These are phyloP conservation scores for Castanopsis chinensis DNA, from an alignment of 306 rosid species.

Conservation along the genomic window DNA sequence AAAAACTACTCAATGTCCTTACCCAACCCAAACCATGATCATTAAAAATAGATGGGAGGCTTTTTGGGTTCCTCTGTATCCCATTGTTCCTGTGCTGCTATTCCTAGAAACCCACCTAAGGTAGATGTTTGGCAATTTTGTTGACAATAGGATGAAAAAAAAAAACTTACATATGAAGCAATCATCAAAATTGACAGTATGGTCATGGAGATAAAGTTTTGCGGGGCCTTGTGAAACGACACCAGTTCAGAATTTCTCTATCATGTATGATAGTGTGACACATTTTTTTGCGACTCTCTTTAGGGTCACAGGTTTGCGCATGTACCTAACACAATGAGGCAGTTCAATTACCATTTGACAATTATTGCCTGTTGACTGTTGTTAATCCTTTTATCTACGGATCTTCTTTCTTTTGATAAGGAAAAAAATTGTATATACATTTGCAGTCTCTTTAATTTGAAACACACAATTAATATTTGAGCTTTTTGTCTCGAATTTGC, in stretches of 20 bases:
- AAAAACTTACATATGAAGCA: background rate
- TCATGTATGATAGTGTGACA: background rate
- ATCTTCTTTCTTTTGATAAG: background rate
- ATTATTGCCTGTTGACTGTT: background rate
- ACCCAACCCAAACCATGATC: no score
- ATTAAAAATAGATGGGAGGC: no score
- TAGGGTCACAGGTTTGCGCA: background rate
- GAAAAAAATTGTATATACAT: background rate
- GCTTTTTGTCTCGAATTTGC: background rate
- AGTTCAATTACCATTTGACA: background rate
- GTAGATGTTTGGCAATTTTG: no score
- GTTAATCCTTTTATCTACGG: background rate
- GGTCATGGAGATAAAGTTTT: background rate
- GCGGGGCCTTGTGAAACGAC: background rate
- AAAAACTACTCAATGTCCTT: no score
- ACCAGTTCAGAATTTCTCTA: background rate
- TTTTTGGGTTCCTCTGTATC: no score
- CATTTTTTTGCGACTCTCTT: background rate
- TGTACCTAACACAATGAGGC: background rate
- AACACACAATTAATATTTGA: background rate
- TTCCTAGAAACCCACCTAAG: no score
- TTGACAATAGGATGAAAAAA: no score
- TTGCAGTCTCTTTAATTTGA: background rate
- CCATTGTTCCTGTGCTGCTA: no score
- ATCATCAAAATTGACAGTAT: background rate